Base-by-base conservation (phyloP, 1,284 basidiomycete species). In the Heterobasidion parviporum region DNA sequence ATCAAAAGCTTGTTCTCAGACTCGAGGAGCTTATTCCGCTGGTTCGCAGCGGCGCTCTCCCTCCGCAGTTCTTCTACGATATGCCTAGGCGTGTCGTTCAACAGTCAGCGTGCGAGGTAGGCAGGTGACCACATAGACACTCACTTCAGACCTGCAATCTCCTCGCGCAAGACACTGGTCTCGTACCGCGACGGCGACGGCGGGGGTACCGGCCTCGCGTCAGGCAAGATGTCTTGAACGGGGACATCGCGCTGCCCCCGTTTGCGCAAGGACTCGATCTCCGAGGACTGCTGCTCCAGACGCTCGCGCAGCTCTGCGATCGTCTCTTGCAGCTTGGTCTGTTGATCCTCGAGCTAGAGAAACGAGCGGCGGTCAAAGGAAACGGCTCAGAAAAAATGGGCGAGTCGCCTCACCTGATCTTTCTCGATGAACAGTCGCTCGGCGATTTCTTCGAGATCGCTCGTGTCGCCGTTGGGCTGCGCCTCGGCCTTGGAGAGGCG, bases 11-110 rank as follows among this genome's bases (percentile, higher is more conserved):
- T 78, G 61, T 92, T 90, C 73, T 95, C 92, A 8, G 81, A 78
- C 65, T 92, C 83, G 36, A 92, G 71, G 44, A 86, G 68, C 65
- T 87, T 89, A 68, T 82, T 84, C 61, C 79, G 77, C 58, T 88
- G 82, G 20, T 77, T 72, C 8, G 83, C 69, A n/a, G 78, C 72
- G 4, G 81, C 68, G 62, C 84, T 91, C 71, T 96, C 94, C 62
- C 89, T 85, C 66, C 90, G 89, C 48, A 96, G 75, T 64, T 94
- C 89, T 64, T 91, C 87, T 32, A 96, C 83, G 63, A 97, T 92
- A 66, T 92, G 88, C 68, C 88, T 91, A 34, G 12, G 26, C 7
- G 4, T 26, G 26, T 26, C 26, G 26, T 5, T 6, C 26, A 26
- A 26, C 26, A 26, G 5, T 26, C 26, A 26, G 26, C 26, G 26